These are phyloP conservation scores for Arxiozyma slooffiae DNA, from an alignment of 1,139 yeast genomes.

Conservation along the genomic window DNA sequence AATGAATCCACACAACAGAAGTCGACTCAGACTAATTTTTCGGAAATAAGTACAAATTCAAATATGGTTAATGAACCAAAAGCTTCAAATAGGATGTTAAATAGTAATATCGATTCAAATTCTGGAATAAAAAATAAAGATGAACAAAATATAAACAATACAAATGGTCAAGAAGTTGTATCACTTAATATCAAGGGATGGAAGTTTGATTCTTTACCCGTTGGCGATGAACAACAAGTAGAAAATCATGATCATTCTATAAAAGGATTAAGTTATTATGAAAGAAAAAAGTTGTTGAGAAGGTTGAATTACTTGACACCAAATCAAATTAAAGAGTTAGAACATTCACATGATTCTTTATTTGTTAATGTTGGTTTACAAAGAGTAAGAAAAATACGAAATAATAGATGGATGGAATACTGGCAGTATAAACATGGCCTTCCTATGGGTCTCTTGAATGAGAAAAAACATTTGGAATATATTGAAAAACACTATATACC, in stretches of 20 bases:
- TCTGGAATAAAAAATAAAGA: conserved; percentile 6
- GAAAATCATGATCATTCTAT: conserved; percentile 17
- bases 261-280: conserved; percentile 31
- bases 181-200: conserved; percentile 26
- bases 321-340: conserved; percentile 30
- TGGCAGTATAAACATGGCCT: conserved; percentile 34
- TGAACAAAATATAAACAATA: not conserved
- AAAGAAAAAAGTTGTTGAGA: conserved; percentile 12
- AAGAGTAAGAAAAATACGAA: conserved; percentile 26
- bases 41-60: not conserved
- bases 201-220: conserved; percentile 28
- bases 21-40: not conserved
- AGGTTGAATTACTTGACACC: conserved; percentile 23
- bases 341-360: conserved; percentile 32
- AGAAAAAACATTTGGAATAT: conserved; percentile 17
- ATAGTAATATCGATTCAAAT: conserved; percentile 15
- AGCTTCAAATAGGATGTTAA: conserved; percentile 17
- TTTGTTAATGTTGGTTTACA: conserved; percentile 30
- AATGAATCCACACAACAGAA: not conserved
- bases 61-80: not conserved
- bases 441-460: conserved; percentile 25
- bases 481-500: conserved; percentile 22
- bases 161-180: not conserved
- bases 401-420: conserved; percentile 32
- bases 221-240: conserved; percentile 6